A percentile compares a stretch with the other conserved stretches of the same genome.
Conservation (phyloP, 106 monocot species). For the Platanthera zijinensis region DNA sequence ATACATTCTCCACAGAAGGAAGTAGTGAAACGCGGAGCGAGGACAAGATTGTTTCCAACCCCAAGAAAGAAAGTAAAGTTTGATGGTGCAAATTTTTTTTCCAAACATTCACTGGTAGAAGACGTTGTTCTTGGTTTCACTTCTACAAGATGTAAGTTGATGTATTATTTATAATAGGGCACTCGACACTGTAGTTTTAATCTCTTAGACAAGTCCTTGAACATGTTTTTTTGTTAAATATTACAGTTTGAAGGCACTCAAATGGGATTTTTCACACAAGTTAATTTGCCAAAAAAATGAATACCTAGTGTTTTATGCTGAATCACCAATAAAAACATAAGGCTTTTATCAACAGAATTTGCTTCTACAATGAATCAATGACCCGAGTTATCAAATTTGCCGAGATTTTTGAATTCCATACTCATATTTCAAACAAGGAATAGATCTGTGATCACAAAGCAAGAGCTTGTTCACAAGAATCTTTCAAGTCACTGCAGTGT, state of each 20-base stretch:
- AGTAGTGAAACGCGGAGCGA: constrained; percentile 27
- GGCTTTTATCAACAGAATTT: background rate
- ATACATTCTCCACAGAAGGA: constrained; percentile 20
- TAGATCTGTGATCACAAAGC: constrained; percentile 63
- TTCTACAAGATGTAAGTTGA: constrained; percentile 62
- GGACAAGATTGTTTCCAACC: constrained; percentile 44
- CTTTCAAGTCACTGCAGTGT: constrained; percentile 44
- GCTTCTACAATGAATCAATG: background rate
- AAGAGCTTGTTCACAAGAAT: constrained; percentile 76
- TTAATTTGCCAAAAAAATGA: too few relatives aligned
- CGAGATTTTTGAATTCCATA: constrained; percentile 62
- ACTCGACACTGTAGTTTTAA: background rate
- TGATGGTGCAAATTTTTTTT: constrained; percentile 11
- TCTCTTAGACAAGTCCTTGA: background rate
- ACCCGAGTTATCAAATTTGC: constrained; percentile 26
- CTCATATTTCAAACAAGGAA: constrained; percentile 62
- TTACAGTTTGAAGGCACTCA: background rate
- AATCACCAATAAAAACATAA: too few relatives aligned
- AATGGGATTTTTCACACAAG: background rate
- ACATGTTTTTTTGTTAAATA: background rate
- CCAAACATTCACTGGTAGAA: constrained; percentile 6
- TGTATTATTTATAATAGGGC: background rate
- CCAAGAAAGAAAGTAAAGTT: constrained; percentile 30
- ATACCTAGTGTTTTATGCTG: too few relatives aligned
- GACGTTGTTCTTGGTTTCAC: constrained; percentile 38